Evolutionary conservation across 768 basidiomycete species (phyloP).

Genomic region (Lactarius psammicola): DNA sequence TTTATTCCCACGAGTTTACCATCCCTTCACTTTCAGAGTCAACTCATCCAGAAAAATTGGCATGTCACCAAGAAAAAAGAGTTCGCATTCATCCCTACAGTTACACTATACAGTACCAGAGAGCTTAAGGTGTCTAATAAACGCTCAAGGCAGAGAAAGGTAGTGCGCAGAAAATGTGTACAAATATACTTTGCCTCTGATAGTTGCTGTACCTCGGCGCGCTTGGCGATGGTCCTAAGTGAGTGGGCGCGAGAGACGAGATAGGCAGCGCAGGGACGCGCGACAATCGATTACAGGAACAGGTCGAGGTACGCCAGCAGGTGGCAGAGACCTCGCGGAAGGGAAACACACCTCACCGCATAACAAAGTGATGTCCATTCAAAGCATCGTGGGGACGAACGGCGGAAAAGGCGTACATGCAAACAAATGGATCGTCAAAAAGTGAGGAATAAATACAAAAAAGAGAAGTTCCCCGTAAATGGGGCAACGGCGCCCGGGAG

Average conservation of each 20-base stretch:
- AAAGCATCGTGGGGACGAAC: background rate
- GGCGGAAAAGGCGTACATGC: background rate
- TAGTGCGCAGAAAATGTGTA: background rate
- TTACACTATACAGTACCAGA: background rate
- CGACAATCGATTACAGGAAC: background rate
- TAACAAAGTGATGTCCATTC: background rate
- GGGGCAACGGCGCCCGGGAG: background rate
- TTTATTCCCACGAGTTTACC: conserved; percentile 6
- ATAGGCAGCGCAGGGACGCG: background rate
- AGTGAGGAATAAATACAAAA: conserved; percentile 7
- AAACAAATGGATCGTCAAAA: background rate
- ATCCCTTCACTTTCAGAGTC: too few species aligned
- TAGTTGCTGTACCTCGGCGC: background rate
- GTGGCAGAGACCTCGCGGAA: too few species aligned
- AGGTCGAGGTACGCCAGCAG: background rate
- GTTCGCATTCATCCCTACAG: background rate
- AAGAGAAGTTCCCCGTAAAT: background rate
- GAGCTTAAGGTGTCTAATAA: too few species aligned
- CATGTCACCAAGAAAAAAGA: too few species aligned
- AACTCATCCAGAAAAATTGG: too few species aligned
- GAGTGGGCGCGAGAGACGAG: too few species aligned
- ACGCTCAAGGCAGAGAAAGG: background rate
- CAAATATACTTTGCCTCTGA: too few species aligned
- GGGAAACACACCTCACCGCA: background rate
- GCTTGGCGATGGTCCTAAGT: background rate